phyloP scores from a whole-genome alignment of 495 filamentous ascomycete species.

The Xeromyces bisporus region DNA sequence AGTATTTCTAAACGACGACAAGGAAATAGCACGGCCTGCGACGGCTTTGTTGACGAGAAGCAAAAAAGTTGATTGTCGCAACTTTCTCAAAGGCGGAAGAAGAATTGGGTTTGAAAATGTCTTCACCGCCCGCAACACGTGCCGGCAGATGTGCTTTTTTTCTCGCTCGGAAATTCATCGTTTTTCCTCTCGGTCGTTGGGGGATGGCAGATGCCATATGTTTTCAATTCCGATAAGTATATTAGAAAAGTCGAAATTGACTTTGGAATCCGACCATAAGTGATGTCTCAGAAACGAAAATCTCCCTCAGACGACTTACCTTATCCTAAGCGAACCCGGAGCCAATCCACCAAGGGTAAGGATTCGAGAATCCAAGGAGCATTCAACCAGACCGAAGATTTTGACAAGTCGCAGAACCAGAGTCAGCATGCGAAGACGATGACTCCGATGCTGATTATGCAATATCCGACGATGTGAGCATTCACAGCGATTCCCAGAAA shows the following conservation, averaged over 20 bases:
- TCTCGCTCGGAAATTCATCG: too few relatives aligned
- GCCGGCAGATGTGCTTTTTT: too few relatives aligned
- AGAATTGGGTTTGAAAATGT: constrained; percentile 9
- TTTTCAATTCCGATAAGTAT: too few relatives aligned
- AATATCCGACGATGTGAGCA: constrained; percentile 13
- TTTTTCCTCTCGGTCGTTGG: too few relatives aligned
- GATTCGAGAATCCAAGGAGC: constrained; percentile 1
- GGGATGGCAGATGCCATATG: too few relatives aligned
- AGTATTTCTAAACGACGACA: too few relatives aligned
- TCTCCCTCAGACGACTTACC: constrained; percentile 9
- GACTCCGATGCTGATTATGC: constrained; percentile 24
- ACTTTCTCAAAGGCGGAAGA: constrained; percentile 16
- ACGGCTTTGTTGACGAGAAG: constrained; percentile 4
- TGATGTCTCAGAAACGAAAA: constrained; percentile 18
- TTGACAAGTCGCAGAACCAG: constrained; percentile 3
- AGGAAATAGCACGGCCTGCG: constrained; percentile 4
- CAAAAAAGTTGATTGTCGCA: constrained; percentile 1
- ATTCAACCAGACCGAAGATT: not conserved
- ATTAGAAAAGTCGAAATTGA: too few relatives aligned
- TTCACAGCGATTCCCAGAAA: constrained; percentile 20
- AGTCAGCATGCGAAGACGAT: constrained; percentile 27
- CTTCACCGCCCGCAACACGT: constrained; percentile 17
- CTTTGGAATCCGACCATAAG: too few relatives aligned
- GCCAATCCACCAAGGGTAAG: constrained; percentile 16
- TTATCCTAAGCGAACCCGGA: constrained; percentile 14